A percentile compares a stretch with the other conserved stretches of the same genome.
These are phyloP conservation scores for Eutypella sp. DNA, from an alignment of 2,329 filamentous ascomycete species.

Conservation along the genomic window DNA sequence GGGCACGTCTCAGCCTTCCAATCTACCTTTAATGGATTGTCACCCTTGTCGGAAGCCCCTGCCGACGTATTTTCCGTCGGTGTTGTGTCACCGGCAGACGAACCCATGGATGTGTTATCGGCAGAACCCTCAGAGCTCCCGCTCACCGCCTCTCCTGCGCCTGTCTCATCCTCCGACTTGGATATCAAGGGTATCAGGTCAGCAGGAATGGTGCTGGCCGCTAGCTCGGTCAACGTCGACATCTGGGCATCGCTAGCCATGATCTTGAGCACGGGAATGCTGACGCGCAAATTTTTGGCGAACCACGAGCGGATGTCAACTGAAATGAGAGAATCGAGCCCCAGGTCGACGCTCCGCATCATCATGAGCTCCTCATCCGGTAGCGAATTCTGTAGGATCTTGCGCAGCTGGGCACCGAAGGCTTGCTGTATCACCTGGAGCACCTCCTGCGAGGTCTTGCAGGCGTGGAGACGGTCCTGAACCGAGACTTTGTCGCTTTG, in stretches of 20 bases:
- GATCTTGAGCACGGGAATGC: slow-evolving; percentile 5
- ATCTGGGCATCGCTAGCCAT: slow-evolving; percentile 8
- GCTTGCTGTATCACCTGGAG: neutral
- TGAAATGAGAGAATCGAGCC: slow-evolving; percentile 4
- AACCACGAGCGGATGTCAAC: slow-evolving; percentile 8
- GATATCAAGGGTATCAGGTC: slow-evolving; percentile 1
- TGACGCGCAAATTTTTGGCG: slow-evolving; percentile 2
- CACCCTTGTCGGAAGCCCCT: too few species aligned
- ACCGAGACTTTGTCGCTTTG: neutral
- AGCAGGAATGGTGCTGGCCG: neutral
- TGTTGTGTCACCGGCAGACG: too few species aligned
- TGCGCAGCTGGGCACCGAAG: slow-evolving; percentile 8
- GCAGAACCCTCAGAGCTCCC: too few species aligned
- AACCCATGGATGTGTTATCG: too few species aligned
- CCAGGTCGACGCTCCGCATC: slow-evolving; percentile 5
- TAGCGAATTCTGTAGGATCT: slow-evolving; percentile 6
- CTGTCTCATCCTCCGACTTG: neutral
- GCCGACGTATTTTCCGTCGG: too few species aligned
- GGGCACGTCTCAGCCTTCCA: neutral
- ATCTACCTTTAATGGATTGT: neutral
- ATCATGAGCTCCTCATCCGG: slow-evolving; percentile 10
- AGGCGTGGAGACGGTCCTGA: neutral
- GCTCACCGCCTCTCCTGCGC: too few species aligned
- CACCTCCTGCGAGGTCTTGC: neutral
- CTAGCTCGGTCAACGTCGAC: neutral